phyloP scores from a whole-genome alignment of 306 rosid genomes.

The Gillenia trifoliata region DNA sequence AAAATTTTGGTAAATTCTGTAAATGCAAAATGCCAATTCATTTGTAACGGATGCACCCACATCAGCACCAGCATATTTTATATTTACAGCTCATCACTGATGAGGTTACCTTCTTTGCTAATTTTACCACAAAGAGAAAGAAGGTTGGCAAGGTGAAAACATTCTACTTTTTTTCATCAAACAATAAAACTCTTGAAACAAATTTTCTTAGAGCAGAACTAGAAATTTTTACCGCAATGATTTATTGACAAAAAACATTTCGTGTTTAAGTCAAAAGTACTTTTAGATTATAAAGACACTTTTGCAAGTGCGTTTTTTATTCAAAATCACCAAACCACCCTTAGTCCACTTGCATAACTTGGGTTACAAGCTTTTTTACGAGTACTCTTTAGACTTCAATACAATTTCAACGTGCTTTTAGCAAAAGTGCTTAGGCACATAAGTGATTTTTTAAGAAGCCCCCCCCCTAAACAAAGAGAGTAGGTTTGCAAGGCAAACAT shows the following conservation, averaged over 20 bases:
- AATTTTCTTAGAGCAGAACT: no score
- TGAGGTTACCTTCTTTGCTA: not conserved
- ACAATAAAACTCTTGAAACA: not conserved
- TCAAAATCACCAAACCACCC: no score
- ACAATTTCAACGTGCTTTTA: no score
- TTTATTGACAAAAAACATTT: not conserved
- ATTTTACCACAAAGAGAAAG: not conserved
- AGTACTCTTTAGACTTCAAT: no score
- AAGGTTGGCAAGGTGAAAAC: not conserved
- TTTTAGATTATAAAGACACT: not conserved
- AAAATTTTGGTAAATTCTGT: not conserved
- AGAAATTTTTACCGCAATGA: not conserved
- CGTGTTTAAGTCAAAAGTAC: not conserved
- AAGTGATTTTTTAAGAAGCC: not conserved
- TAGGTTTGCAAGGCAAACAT: not conserved
- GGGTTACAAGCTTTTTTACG: no score
- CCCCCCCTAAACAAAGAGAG: not conserved
- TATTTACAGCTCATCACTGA: not conserved
- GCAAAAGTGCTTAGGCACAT: fast-evolving
- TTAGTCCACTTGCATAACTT: no score
- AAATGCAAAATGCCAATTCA: not conserved
- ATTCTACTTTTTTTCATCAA: not conserved
- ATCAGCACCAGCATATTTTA: not conserved
- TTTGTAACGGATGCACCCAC: not conserved
- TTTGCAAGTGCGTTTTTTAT: no score